phyloP scores from a whole-genome alignment of 2,329 filamentous ascomycete genomes.

The Colletotrichum spaethianum region DNA sequence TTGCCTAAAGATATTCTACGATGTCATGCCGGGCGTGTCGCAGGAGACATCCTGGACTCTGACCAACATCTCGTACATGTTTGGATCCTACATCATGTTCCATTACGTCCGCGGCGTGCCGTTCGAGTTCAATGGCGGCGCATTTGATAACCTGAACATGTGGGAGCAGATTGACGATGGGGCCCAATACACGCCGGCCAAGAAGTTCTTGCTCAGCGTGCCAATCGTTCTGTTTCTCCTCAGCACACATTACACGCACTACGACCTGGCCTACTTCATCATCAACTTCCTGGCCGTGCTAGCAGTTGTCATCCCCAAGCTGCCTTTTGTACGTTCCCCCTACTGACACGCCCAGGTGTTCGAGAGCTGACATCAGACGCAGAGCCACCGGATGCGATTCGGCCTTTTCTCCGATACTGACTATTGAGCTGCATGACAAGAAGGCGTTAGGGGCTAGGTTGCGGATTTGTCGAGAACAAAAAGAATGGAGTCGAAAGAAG shows the following conservation, averaged over 20 bases:
- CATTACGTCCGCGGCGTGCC: slow-evolving; percentile 98
- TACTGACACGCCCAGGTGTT: slow-evolving; percentile 10
- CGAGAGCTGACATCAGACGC: slow-evolving; percentile 47
- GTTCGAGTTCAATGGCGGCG: slow-evolving; percentile 98
- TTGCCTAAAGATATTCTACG: slow-evolving; percentile 94
- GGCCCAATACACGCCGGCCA: slow-evolving; percentile 97
- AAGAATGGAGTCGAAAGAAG: slow-evolving; percentile 39
- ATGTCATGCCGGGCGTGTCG: slow-evolving; percentile 94
- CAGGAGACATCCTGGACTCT: slow-evolving; percentile 99
- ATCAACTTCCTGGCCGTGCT: slow-evolving; percentile 96
- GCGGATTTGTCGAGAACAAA: slow-evolving; percentile 32
- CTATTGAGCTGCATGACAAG: slow-evolving; percentile 56
- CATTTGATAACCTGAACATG: slow-evolving; percentile 99
- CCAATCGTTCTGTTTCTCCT: slow-evolving; percentile 95
- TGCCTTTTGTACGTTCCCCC: slow-evolving; percentile 84
- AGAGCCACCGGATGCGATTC: slow-evolving; percentile 86
- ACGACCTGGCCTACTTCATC: slow-evolving; percentile 95
- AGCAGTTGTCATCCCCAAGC: slow-evolving; percentile 94
- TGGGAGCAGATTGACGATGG: slow-evolving; percentile 99
- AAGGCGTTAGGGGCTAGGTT: slow-evolving; percentile 36
- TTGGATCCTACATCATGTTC: slow-evolving; percentile 99
- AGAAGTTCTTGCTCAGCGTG: slow-evolving; percentile 96
- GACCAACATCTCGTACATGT: slow-evolving; percentile 99
- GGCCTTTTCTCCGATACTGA: slow-evolving; percentile 80
- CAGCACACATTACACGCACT: slow-evolving; percentile 99